Conservation (phyloP, 2,329 filamentous ascomycete genomes). For the Lasiodiplodia sp. region DNA sequence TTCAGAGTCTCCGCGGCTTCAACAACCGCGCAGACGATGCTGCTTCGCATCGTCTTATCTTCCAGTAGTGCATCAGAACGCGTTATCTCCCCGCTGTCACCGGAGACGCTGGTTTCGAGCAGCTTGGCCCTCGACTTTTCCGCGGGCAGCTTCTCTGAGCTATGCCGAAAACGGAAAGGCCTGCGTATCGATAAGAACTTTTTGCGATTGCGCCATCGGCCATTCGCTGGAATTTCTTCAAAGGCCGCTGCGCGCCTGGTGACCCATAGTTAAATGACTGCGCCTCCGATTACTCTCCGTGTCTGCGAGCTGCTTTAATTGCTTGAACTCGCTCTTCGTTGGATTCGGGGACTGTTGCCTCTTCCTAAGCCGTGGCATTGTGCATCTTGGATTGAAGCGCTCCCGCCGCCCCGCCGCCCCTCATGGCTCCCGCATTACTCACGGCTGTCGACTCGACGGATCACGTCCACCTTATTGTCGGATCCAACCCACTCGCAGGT, state of each 20-base stretch:
- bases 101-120: background rate
- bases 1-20: background rate
- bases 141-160: constrained; percentile 18
- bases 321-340: background rate
- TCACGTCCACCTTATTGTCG: constrained; percentile 84
- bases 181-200: constrained; percentile 26
- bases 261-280: constrained; percentile 22
- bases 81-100: background rate
- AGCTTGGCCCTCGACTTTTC: constrained; percentile 17
- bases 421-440: constrained; percentile 66
- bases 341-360: background rate
- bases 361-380: background rate
- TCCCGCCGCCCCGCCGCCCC: constrained; percentile 15
- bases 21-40: background rate
- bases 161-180: constrained; percentile 3
- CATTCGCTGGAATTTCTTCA: constrained; percentile 30
- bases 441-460: constrained; percentile 73
- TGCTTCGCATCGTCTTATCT: background rate
- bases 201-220: constrained; percentile 27
- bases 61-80: background rate
- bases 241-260: constrained; percentile 6
- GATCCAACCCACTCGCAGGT: constrained; percentile 85
- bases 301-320: background rate
- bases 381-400: constrained; percentile 3
- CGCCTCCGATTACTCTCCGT: constrained; percentile 21